Evolutionary conservation across 805 yeast species (phyloP).

Genomic region (Schwanniomyces occidentalis): DNA sequence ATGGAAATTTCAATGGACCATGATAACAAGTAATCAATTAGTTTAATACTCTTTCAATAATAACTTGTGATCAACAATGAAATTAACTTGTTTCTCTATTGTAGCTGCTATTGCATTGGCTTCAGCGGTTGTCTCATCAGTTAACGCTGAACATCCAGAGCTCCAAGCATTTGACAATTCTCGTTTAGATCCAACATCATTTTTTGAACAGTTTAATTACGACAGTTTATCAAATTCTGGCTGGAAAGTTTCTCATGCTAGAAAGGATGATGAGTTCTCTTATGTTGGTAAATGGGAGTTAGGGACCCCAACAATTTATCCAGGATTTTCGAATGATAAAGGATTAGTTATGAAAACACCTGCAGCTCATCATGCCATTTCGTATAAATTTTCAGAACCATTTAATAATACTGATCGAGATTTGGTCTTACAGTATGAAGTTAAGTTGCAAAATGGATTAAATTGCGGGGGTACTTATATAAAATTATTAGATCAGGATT

Average conservation of each 20-base stretch:
- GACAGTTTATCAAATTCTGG: slow-evolving; percentile 22
- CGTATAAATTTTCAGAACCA: slow-evolving; percentile 55
- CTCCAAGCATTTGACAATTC: slow-evolving; percentile 37
- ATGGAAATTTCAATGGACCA: too few species aligned
- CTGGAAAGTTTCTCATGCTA: slow-evolving; percentile 56
- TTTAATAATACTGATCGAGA: slow-evolving; percentile 63
- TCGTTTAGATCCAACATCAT: slow-evolving; percentile 41
- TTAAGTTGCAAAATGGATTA: slow-evolving; percentile 76
- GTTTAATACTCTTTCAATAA: too few species aligned
- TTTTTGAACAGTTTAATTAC: slow-evolving; percentile 63
- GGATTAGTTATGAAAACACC: slow-evolving; percentile 76
- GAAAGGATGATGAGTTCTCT: slow-evolving; percentile 51
- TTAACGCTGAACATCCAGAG: slow-evolving; percentile 6
- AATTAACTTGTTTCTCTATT: neutral
- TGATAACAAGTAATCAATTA: too few species aligned
- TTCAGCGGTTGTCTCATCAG: neutral
- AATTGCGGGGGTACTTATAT: slow-evolving; percentile 90
- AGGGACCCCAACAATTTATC: slow-evolving; percentile 50
- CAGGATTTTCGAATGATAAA: slow-evolving; percentile 64
- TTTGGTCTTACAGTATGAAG: slow-evolving; percentile 86
- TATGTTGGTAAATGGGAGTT: slow-evolving; percentile 78
- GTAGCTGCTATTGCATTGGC: neutral
- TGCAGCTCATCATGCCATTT: slow-evolving; percentile 83
- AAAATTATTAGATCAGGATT: slow-evolving; percentile 56
- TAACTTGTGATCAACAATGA: neutral